Evolutionary conservation across 2,329 filamentous ascomycete genomes (phyloP), one percentile per base, ranked within the genome.

Genomic region (Alternaria sp.): DNA sequence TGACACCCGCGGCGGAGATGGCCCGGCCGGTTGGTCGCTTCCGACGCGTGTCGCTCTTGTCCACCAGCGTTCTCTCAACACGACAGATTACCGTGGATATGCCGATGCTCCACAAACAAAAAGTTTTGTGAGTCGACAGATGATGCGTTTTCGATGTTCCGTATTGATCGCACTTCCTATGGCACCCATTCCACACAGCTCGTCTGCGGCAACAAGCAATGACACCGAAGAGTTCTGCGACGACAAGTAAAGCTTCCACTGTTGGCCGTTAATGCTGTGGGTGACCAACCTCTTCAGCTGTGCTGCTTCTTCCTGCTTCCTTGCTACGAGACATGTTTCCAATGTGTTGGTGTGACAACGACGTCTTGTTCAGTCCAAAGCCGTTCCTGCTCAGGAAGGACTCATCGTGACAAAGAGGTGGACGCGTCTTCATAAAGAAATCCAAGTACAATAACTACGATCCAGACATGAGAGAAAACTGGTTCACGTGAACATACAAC

Each of bases 1-100:
- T 18, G 40, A 27, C 12, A 40, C 32, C 34, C 27, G 36, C 40
- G 55, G 48, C 18, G 32, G 30, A 40, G n/a, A 56, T 56, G 45
- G 38, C 56, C 52, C 57, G 57, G 18, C 38, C 57, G 45, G 20
- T 41, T 38, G 30, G 28, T 3, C 30, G 14, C 11, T 45, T 51
- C 57, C 38, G 38, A 41, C 38, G 20, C 43, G 27, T 34, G 40
- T 32, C 52, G 25, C 20, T 27, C 43, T 50, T 12, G n/a, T 27
- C 20, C 16, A 38, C 46, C 32, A 38, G 30, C 14, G 30, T 25
- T 25, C 36, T 38, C 32, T 10, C 49, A 54, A 54, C 27, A 28
- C 45, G 14, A 20, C 34, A 49, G 27, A 18, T 36, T 11, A n/a
- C 30, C 41, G 16, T 20, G 10, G 20, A 11, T 25, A 30, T 32